Conservation (phyloP, 148 eudicot genomes). For the Silene uniflora region DNA sequence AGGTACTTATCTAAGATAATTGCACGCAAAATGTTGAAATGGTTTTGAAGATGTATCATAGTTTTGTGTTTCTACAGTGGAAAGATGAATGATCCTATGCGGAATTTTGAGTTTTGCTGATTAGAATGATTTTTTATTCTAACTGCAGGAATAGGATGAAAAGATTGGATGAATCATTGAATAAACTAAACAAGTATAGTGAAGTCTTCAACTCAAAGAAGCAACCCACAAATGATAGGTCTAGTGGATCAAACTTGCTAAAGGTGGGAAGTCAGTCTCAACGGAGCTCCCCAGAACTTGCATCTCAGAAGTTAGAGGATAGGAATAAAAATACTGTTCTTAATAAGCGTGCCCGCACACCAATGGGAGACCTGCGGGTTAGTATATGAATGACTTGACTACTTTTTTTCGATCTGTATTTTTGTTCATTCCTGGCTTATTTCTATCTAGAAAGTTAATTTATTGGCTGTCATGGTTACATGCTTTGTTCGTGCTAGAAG, state of each 20-base stretch:
- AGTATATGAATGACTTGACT: conserved; percentile 22
- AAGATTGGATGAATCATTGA: conserved; percentile 54
- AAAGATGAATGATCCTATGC: neutral
- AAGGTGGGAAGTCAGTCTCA: conserved; percentile 64
- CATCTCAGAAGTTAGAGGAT: conserved; percentile 57
- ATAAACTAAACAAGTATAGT: conserved; percentile 49
- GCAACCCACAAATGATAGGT: conserved; percentile 58
- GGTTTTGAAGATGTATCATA: neutral
- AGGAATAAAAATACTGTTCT: conserved; percentile 54
- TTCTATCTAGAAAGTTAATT: neutral
- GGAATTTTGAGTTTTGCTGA: conserved; percentile 15
- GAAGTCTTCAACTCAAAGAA: conserved; percentile 50
- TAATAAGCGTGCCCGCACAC: conserved; percentile 81
- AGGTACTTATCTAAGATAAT: conserved; percentile 39
- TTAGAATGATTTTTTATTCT: neutral
- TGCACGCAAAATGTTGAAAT: too few species aligned
- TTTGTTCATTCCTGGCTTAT: neutral
- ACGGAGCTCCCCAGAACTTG: conserved; percentile 51
- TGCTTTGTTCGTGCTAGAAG: neutral
- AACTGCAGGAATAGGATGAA: conserved; percentile 56
- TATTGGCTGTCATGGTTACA: conserved; percentile 2
- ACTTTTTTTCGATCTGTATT: neutral
- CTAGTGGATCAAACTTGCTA: conserved; percentile 47
- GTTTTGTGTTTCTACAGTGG: neutral
- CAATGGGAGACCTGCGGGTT: conserved; percentile 78